Percentiles rank a stretch among this genome's conserved stretches.
phyloP scores from a whole-genome alignment of 129 eudicot species.

The Flaveria brownii region DNA sequence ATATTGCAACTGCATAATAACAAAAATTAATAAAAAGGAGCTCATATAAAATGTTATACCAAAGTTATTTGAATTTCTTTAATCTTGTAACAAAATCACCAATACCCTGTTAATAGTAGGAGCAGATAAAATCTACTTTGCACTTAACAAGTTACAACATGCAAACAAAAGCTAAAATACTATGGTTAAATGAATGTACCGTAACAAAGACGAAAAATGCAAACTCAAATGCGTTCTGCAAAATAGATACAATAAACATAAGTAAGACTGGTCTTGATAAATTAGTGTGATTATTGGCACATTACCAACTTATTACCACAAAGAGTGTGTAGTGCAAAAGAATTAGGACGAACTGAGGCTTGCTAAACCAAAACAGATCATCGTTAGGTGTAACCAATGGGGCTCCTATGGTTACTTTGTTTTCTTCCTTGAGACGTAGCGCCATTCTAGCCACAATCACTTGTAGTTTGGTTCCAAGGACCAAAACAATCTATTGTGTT shows the following conservation, averaged over 20 bases:
- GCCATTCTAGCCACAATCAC: constrained; percentile 58
- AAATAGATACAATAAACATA: neutral
- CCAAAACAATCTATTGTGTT: constrained; percentile 34
- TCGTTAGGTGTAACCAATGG: constrained; percentile 50
- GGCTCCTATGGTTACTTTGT: constrained; percentile 42
- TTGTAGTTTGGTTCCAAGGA: constrained; percentile 53
- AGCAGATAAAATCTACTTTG: no score
- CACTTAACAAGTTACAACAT: no score
- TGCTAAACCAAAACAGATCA: constrained; percentile 54
- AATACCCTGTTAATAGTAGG: no score
- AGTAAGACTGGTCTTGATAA: constrained; percentile 5
- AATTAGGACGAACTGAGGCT: constrained; percentile 43
- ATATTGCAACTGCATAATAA: constrained; percentile 42
- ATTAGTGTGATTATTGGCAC: neutral
- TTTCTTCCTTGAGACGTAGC: constrained; percentile 40
- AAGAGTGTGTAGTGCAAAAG: constrained; percentile 51
- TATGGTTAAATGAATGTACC: constrained; percentile 20
- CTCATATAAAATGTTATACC: no score
- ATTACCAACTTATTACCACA: constrained; percentile 33
- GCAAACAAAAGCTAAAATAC: neutral
- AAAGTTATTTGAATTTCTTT: no score
- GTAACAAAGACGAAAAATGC: constrained; percentile 52
- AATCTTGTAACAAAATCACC: no score
- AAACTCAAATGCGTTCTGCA: constrained; percentile 60
- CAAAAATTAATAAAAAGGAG: neutral